Evolutionary conservation across 257 asterid genomes (phyloP), one percentile per base, ranked within the genome.

Genomic region (Solanum boliviense): DNA sequence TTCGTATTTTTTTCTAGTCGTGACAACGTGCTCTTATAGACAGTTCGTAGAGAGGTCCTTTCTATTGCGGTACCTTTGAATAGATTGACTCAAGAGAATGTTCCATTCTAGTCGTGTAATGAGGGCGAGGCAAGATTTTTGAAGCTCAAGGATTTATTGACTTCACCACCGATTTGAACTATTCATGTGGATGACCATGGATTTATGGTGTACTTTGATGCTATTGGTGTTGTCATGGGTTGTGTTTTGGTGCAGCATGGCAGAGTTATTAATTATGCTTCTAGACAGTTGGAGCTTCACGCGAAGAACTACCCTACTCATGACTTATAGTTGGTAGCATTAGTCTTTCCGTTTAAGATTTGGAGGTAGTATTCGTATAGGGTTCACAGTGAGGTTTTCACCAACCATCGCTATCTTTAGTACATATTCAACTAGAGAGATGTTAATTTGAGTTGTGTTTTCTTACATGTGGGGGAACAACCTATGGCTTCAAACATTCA

Each of bases 41-140:
- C 0, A 0, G 9, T 52, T 52, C 3, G 3, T 52, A 16, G 23
- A 52, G 16, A 44, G 58, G 58, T 4, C 1, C 0, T 1, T 2
- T 52, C 23, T 52, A 52, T 16, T 52, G 0, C 4, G 9, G 62
- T 6, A 16, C 23, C 23, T 52, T 52, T 52, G 23, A 6, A 16
- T 52, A 52, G 7, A 52, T 52, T 52, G 23, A 52, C 9, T 52
- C 62, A 16, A 6, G 4, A 52, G 23, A 52, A 52, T 52, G 9
- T 13, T 52, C 62, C 4, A 0, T 52, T 52, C 23, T 6, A 5
- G 62, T 52, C 1, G 23, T 16, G 23, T 52, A 5, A 52, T 52
- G 9, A 52, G 9, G 2, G 9, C 23, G 1, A 52, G 23, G 23
- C 1, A 0, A 16, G 9, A 0, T 0, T 52, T 16, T 16, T 52